Evolutionary conservation across 139 green algal species (phyloP), one percentile per base, ranked within the genome.

Genomic region (Micromonas pusilla): DNA sequence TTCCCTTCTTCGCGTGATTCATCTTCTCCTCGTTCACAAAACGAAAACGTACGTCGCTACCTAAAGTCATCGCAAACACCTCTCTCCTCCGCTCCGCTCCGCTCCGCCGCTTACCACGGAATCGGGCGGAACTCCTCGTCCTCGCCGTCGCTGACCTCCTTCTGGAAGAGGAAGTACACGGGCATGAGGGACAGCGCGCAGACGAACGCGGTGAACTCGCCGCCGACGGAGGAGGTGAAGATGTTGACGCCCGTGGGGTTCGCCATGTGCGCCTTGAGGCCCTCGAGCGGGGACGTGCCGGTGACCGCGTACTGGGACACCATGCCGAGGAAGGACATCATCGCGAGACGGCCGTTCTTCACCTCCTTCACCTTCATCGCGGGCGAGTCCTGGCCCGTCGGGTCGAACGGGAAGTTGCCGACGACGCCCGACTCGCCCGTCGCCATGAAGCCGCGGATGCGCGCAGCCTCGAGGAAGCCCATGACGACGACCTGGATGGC

Each of bases 391-490:
- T 97, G 88, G 80, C 93, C 91, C 32, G 97, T 86, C 77, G 80
- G 80, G 66, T 85, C 93, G 73, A 96, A 97, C 53, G 88, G 86
- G 80, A 79, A 89, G 73, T 90, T 84, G 63, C 85, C 92, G 53
- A 93, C 87, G 64, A 96, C 83, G 31, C 76, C 76, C 39, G 38
- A 66, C 28, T 73, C 63, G 34, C 76, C 76, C 20, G 76, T 81
- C n/a, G n/a, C 70, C 52, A 62, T 70, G 72, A 78, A 70, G 37
- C 73, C 73, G 39, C 83, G 37, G 30, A 81, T 78, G 28, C 80
- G 63, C 26, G 33, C 33, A 31, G 53, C 53, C 60, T 84, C 80
- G 19, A 84, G 32, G 23, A 74, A 9, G 26, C 23, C 80, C 80
- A 84, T 84, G 32, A 81, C 39, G 52, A 78, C 31, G 34, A 81